Conservation (phyloP, 768 basidiomycete genomes). For the Heimioporus sp. region DNA sequence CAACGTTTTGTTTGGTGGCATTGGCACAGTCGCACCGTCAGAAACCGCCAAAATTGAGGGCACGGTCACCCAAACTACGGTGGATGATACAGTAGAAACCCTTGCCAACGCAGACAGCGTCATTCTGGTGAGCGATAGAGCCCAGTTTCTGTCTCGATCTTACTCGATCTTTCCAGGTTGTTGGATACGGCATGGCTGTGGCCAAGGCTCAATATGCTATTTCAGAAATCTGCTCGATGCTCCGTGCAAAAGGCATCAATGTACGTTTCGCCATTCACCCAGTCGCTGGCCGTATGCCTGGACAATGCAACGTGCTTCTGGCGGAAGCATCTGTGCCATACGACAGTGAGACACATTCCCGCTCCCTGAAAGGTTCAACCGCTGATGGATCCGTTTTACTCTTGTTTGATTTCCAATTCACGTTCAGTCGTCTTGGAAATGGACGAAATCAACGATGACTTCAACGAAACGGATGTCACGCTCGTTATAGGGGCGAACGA, state of each 20-base stretch:
- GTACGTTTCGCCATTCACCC: slow-evolving; percentile 89
- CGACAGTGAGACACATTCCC: slow-evolving; percentile 55
- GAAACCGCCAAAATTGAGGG: slow-evolving; percentile 81
- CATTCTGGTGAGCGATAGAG: slow-evolving; percentile 52
- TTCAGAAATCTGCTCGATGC: slow-evolving; percentile 69
- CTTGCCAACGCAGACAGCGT: slow-evolving; percentile 80
- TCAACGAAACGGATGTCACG: slow-evolving; percentile 83
- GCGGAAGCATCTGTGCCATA: slow-evolving; percentile 91
- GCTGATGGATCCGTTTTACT: background rate
- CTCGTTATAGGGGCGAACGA: slow-evolving; percentile 92
- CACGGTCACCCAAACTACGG: slow-evolving; percentile 68
- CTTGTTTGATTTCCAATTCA: background rate
- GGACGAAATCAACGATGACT: slow-evolving; percentile 95
- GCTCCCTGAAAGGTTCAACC: background rate
- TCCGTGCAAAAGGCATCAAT: slow-evolving; percentile 71
- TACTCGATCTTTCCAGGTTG: slow-evolving; percentile 45
- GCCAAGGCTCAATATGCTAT: slow-evolving; percentile 86
- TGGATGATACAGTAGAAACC: slow-evolving; percentile 80
- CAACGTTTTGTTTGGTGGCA: slow-evolving; percentile 90
- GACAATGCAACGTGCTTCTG: slow-evolving; percentile 88
- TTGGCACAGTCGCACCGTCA: slow-evolving; percentile 50
- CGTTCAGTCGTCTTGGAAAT: slow-evolving; percentile 79
- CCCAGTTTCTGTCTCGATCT: background rate
- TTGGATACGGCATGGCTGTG: slow-evolving; percentile 91
- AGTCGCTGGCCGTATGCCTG: slow-evolving; percentile 91